Percentiles rank a stretch among this genome's conserved stretches.
Evolutionary conservation across 768 basidiomycete species (phyloP).

Genomic region (Trametopsis cervina): DNA sequence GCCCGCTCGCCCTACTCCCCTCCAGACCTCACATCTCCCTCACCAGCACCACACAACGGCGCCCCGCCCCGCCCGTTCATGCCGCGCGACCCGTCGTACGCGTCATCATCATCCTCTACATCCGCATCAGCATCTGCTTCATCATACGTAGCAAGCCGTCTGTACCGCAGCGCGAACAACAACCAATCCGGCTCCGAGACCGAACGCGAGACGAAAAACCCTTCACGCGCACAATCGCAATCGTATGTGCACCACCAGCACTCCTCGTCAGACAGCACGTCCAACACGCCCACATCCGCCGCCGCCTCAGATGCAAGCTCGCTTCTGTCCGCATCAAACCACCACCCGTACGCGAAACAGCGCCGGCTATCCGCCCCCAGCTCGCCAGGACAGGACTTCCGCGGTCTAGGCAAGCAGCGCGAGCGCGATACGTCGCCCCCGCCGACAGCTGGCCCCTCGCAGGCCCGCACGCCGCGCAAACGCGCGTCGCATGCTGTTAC

Average conservation of each 20-base stretch:
- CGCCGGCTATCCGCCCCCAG: constrained; percentile 44
- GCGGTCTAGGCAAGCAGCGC: constrained; percentile 11
- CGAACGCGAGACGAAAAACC: constrained; percentile 55
- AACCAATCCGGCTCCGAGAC: constrained; percentile 72
- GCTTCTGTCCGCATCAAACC: neutral
- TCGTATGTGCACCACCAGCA: too few species aligned
- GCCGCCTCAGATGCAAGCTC: constrained; percentile 21
- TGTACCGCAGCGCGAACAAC: constrained; percentile 17
- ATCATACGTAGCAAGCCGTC: constrained; percentile 19
- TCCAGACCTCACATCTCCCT: constrained; percentile 21
- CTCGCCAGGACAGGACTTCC: constrained; percentile 30
- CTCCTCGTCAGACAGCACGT: constrained; percentile 33
- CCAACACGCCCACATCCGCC: constrained; percentile 31
- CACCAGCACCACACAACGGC: constrained; percentile 29
- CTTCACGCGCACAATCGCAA: constrained; percentile 16
- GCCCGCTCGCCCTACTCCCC: constrained; percentile 32
- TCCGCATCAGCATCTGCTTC: constrained; percentile 22
- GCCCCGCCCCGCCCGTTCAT: constrained; percentile 30
- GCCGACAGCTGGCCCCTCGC: constrained; percentile 32
- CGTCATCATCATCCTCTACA: too few species aligned
- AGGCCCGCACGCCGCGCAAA: constrained; percentile 32
- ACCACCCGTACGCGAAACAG: constrained; percentile 14
- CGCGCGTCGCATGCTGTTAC: constrained; percentile 32
- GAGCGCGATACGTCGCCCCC: constrained; percentile 17
- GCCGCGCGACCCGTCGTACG: constrained; percentile 16